phyloP scores from a whole-genome alignment of 805 yeast genomes.

The fission yeast (Schizosaccharomyces pombe) region DNA sequence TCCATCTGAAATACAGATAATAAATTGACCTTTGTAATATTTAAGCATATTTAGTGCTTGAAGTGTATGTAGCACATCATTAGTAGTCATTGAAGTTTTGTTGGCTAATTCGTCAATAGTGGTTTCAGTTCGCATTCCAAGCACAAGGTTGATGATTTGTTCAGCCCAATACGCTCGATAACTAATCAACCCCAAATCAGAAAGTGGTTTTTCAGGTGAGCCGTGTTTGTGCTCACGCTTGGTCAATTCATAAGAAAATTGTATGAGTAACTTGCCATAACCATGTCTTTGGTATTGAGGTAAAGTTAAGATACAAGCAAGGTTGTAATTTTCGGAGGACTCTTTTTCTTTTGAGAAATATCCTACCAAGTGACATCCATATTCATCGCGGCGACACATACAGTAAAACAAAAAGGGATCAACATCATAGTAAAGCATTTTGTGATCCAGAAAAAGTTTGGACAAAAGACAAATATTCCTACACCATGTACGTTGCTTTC shows the following conservation, averaged over 20 bases:
- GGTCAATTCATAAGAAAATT: conserved; percentile 77
- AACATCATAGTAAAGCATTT: conserved; percentile 87
- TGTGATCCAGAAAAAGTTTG: conserved; percentile 81
- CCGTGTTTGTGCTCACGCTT: conserved; percentile 77
- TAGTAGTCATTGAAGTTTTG: conserved; percentile 81
- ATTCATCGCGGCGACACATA: conserved; percentile 73
- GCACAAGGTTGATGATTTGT: conserved; percentile 45
- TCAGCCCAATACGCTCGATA: conserved; percentile 96
- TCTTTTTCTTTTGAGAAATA: conserved; percentile 94
- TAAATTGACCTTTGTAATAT: conserved; percentile 88
- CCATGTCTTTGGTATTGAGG: conserved; percentile 96
- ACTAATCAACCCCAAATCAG: conserved; percentile 79
- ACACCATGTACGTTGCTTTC: conserved; percentile 93
- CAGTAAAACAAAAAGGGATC: conserved; percentile 92
- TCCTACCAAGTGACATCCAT: conserved; percentile 90
- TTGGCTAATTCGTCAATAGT: conserved; percentile 80
- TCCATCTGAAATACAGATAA: conserved; percentile 65
- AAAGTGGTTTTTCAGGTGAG: conserved; percentile 90
- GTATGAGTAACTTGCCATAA: conserved; percentile 73
- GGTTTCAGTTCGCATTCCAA: conserved; percentile 16
- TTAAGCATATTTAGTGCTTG: conserved; percentile 74
- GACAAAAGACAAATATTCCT: conserved; percentile 77
- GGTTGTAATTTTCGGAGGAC: conserved; percentile 80
- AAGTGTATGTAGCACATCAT: conserved; percentile 80
- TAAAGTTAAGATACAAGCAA: conserved; percentile 84